A percentile compares a stretch with the other conserved stretches of the same genome.
phyloP scores from a whole-genome alignment of 2,329 filamentous ascomycete genomes.

The Clonostachys rosea region DNA sequence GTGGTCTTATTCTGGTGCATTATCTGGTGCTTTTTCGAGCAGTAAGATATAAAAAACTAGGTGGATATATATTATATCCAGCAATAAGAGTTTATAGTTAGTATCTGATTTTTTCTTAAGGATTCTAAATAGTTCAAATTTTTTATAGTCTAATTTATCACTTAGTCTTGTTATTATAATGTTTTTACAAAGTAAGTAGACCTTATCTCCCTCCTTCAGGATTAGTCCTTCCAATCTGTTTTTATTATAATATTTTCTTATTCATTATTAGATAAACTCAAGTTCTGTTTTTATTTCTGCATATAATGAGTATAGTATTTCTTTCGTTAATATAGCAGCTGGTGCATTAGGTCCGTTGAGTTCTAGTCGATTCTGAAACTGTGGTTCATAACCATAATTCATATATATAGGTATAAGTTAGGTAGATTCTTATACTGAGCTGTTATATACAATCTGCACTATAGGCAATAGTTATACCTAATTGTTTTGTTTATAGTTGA shows the following conservation, averaged over 20 bases:
- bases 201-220: conserved; percentile 7
- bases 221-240: conserved; percentile 8
- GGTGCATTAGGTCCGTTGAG: not conserved
- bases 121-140: not conserved
- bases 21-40: too few relatives aligned
- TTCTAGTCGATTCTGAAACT: not conserved
- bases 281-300: conserved; percentile 3
- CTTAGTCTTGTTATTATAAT: conserved; percentile 7
- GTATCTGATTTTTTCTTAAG: conserved; percentile 6
- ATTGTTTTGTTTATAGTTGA: not conserved
- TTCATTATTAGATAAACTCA: conserved; percentile 2
- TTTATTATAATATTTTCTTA: conserved; percentile 7
- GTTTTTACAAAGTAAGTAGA: conserved; percentile 8
- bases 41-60: too few relatives aligned
- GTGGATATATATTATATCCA: too few relatives aligned
- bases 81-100: conserved; percentile 4
- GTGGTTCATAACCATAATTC: conserved; percentile 3
- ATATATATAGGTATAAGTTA: not conserved
- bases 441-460: not conserved
- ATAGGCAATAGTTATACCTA: not conserved
- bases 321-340: conserved; percentile 1
- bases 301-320: too few relatives aligned
- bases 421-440: not conserved
- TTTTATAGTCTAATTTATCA: conserved; percentile 11
- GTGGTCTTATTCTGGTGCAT: too few relatives aligned